A percentile compares a stretch with the other conserved stretches of the same genome.
Evolutionary conservation across 345 rosid species (phyloP).

Genomic region (Zanthoxylum bungeanum): DNA sequence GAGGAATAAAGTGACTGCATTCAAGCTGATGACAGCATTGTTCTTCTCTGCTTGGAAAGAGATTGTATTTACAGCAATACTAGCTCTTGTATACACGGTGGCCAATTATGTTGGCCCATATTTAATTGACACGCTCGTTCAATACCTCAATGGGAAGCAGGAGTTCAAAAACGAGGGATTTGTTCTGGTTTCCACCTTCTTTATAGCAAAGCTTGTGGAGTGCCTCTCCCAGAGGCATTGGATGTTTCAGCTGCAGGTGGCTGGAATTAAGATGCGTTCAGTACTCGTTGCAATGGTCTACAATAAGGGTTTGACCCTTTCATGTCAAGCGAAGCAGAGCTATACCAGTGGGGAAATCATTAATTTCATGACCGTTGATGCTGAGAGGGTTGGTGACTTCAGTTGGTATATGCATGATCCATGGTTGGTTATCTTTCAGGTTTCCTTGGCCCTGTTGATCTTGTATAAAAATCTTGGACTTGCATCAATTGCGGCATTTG

Average conservation of each 20-base stretch:
- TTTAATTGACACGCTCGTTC: conserved; percentile 57
- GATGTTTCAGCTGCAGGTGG: conserved; percentile 50
- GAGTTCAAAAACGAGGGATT: conserved; percentile 51
- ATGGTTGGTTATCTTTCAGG: conserved; percentile 55
- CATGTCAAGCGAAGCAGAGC: conserved; percentile 49
- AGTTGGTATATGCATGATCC: conserved; percentile 60
- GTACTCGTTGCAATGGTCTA: conserved; percentile 54
- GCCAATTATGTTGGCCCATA: conserved; percentile 64
- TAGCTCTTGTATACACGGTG: conserved; percentile 32
- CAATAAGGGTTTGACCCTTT: conserved; percentile 58
- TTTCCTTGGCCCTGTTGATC: conserved; percentile 48
- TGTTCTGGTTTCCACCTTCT: conserved; percentile 47
- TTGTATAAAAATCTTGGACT: conserved; percentile 59
- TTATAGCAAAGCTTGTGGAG: conserved; percentile 57
- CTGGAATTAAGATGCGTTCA: conserved; percentile 49
- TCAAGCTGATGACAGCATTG: conserved; percentile 49
- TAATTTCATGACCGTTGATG: conserved; percentile 69
- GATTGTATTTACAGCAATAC: conserved; percentile 36
- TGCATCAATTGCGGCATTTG: conserved; percentile 52
- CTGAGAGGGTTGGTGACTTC: conserved; percentile 53
- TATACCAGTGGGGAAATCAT: conserved; percentile 70
- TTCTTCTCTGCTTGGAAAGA: conserved; percentile 44
- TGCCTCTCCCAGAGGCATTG: conserved; percentile 52
- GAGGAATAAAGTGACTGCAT: conserved; percentile 34
- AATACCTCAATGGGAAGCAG: conserved; percentile 47